Percentiles rank a stretch among this genome's conserved stretches.
phyloP scores from a whole-genome alignment of 495 filamentous ascomycete genomes.

The Penicillium robsamsonii region DNA sequence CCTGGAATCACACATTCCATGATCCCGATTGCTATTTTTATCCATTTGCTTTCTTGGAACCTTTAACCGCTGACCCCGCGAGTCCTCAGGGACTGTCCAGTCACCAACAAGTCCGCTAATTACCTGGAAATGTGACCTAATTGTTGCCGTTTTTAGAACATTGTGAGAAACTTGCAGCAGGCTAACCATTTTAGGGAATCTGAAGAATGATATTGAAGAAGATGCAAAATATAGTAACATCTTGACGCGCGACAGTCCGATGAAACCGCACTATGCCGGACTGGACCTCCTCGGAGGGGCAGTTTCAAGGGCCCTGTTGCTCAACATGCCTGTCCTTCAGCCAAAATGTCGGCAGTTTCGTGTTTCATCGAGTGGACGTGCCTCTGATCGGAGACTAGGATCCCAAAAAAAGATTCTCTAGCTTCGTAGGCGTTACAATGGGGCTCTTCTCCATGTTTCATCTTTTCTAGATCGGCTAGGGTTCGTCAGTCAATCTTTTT shows the following conservation, averaged over 20 bases:
- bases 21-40: constrained; percentile 26
- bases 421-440: constrained; percentile 36
- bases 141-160: constrained; percentile 45
- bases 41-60: constrained; percentile 1
- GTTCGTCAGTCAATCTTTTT: constrained; percentile 31
- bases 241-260: constrained; percentile 44
- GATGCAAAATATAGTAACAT: constrained; percentile 49
- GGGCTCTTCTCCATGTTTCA: constrained; percentile 47
- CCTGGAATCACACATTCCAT: constrained; percentile 18
- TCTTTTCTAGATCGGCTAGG: constrained; percentile 30
- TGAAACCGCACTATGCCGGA: constrained; percentile 39
- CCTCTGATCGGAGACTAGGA: constrained; percentile 28
- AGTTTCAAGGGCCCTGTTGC: constrained; percentile 30
- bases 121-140: constrained; percentile 29
- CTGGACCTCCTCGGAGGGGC: constrained; percentile 8
- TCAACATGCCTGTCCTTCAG: constrained; percentile 20
- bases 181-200: constrained; percentile 30
- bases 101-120: constrained; percentile 25
- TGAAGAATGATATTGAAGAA: constrained; percentile 30
- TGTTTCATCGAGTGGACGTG: constrained; percentile 31
- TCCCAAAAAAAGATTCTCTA: constrained; percentile 33
- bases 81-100: constrained; percentile 10
- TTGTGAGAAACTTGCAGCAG: constrained; percentile 24
- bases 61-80: constrained; percentile 25
- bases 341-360: constrained; percentile 35